Conservation (phyloP, 768 basidiomycete species). For the Basidioascus undulatus region DNA sequence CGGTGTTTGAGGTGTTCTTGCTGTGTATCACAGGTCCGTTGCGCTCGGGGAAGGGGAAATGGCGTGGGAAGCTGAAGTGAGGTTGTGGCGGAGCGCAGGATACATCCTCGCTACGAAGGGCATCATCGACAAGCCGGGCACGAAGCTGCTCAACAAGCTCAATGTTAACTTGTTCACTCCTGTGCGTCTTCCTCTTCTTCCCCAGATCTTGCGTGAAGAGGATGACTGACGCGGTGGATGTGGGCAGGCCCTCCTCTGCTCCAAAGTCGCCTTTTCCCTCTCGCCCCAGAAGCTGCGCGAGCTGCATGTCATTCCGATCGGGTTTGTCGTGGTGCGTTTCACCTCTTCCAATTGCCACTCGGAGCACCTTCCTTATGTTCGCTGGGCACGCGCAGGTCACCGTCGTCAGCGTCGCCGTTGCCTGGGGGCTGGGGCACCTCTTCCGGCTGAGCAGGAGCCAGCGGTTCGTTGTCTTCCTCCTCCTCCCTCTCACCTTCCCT, state of each 20-base stretch:
- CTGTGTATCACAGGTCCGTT: conserved; percentile 51
- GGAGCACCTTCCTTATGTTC: neutral
- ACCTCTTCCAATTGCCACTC: neutral
- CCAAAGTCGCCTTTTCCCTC: conserved; percentile 81
- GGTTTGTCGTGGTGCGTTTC: neutral
- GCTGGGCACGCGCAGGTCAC: conserved; percentile 19
- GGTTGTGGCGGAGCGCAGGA: too few species aligned
- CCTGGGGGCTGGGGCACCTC: conserved; percentile 32
- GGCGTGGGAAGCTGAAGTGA: neutral
- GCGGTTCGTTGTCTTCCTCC: neutral
- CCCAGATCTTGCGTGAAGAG: neutral
- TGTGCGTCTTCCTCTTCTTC: conserved; percentile 12
- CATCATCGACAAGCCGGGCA: conserved; percentile 68
- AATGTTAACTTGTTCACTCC: conserved; percentile 61
- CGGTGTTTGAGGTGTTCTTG: conserved; percentile 68
- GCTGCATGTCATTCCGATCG: conserved; percentile 33
- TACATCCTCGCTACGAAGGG: conserved; percentile 44
- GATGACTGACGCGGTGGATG: neutral
- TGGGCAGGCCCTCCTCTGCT: conserved; percentile 39
- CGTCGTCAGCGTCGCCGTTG: conserved; percentile 58
- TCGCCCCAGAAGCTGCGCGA: conserved; percentile 60
- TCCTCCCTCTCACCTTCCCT: neutral
- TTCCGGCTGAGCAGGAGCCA: conserved; percentile 37
- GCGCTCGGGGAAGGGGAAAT: neutral
- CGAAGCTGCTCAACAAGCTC: conserved; percentile 60